Evolutionary conservation across 768 basidiomycete species (phyloP).

Genomic region (Russula foetens): DNA sequence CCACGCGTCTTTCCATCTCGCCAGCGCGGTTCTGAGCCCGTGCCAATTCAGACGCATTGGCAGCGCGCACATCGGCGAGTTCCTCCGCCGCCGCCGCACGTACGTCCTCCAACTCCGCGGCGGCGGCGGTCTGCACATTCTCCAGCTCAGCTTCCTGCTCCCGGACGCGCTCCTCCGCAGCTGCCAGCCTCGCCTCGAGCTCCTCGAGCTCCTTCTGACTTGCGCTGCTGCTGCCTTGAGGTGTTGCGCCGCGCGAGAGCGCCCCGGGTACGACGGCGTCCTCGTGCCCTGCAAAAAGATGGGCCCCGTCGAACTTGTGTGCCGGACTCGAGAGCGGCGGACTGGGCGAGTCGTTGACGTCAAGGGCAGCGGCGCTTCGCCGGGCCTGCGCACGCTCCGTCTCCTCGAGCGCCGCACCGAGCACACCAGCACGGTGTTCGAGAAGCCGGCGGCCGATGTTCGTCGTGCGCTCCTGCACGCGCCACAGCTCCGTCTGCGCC

Average conservation of each 20-base stretch:
- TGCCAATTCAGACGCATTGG: background rate
- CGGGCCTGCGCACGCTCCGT: constrained; percentile 26
- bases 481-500: constrained; percentile 65
- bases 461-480: constrained; percentile 52
- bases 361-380: constrained; percentile 41
- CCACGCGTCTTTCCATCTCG: constrained; percentile 32
- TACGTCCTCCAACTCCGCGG: constrained; percentile 44
- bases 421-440: constrained; percentile 78
- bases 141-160: constrained; percentile 47
- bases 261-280: constrained; percentile 50
- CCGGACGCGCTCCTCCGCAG: constrained; percentile 47
- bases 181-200: constrained; percentile 60
- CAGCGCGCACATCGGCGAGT: background rate
- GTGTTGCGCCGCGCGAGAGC: background rate
- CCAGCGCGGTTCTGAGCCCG: background rate
- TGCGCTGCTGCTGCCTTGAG: constrained; percentile 27
- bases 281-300: constrained; percentile 78
- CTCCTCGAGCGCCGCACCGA: constrained; percentile 50
- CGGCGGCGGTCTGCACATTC: constrained; percentile 34
- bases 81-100: constrained; percentile 32
- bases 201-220: constrained; percentile 38
- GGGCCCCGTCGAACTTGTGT: constrained; percentile 70
- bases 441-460: constrained; percentile 59
- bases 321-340: constrained; percentile 30
- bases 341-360: constrained; percentile 29